phyloP scores from a whole-genome alignment of 164 flowering plant genomes.

The grape (Vitis vinifera) region DNA sequence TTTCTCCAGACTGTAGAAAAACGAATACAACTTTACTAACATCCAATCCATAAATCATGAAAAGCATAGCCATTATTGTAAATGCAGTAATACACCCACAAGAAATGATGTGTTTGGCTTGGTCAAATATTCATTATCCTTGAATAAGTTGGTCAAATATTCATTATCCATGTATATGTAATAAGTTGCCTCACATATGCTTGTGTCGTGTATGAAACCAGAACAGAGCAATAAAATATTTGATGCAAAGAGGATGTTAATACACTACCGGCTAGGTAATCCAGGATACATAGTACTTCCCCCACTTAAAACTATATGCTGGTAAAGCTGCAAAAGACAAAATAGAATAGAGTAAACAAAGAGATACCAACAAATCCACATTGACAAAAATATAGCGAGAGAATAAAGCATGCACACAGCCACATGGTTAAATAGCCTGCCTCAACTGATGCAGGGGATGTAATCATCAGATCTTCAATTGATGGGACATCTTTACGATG shows the following conservation, averaged over 20 bases:
- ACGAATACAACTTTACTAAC: slow-evolving; percentile 2
- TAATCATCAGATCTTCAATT: background rate
- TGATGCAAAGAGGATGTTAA: background rate
- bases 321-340: slow-evolving; percentile 81
- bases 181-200: no score
- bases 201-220: no score
- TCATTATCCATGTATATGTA: no score
- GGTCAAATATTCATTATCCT: no score
- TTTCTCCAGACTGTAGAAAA: slow-evolving; percentile 74
- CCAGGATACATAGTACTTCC: slow-evolving; percentile 99
- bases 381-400: background rate
- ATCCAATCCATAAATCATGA: background rate
- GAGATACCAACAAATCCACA: background rate
- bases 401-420: background rate
- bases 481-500: background rate
- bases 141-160: no score
- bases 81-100: background rate
- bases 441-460: background rate
- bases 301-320: slow-evolving; percentile 97
- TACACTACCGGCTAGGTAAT: slow-evolving; percentile 88
- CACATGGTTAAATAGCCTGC: background rate
- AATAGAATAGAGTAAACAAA: background rate
- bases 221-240: background rate
- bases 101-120: background rate
- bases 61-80: background rate